These are phyloP conservation scores for Naganishia sp. DNA, from an alignment of 1,284 basidiomycete genomes.

Conservation along the genomic window DNA sequence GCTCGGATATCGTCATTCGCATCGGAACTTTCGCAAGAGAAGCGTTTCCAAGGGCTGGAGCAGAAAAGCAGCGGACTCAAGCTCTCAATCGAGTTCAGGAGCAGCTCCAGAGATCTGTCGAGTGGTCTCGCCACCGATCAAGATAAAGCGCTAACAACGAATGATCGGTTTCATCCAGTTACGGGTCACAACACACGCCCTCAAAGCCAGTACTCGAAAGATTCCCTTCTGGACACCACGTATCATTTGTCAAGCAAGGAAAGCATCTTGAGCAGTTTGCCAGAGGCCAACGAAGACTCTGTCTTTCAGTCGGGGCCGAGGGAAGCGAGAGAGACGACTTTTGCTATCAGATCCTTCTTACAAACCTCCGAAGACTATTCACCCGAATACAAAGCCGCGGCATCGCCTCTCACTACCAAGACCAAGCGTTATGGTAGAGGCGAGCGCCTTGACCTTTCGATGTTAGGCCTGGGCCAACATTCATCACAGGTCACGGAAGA, in stretches of 20 bases:
- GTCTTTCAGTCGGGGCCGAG: conserved; percentile 6
- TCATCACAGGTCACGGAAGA: background rate
- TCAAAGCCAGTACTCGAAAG: background rate
- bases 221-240: conserved; percentile 24
- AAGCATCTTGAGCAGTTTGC: conserved; percentile 12
- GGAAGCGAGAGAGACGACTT: background rate
- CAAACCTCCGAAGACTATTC: background rate
- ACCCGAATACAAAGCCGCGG: background rate
- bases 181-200: background rate
- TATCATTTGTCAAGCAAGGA: conserved; percentile 1
- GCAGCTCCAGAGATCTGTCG: conserved; percentile 12
- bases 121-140: background rate
- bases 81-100: background rate
- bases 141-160: conserved; percentile 26
- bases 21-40: background rate
- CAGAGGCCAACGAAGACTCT: background rate
- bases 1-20: conserved; percentile 19
- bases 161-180: background rate
- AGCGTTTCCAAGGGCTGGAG: background rate
- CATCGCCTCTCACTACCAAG: conserved; percentile 12
- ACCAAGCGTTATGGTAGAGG: background rate
- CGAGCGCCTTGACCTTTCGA: background rate
- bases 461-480: background rate
- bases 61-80: conserved; percentile 27
- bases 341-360: conserved; percentile 15